Base-by-base conservation (phyloP, 768 basidiomycete species). In the Rickenella mellea region DNA sequence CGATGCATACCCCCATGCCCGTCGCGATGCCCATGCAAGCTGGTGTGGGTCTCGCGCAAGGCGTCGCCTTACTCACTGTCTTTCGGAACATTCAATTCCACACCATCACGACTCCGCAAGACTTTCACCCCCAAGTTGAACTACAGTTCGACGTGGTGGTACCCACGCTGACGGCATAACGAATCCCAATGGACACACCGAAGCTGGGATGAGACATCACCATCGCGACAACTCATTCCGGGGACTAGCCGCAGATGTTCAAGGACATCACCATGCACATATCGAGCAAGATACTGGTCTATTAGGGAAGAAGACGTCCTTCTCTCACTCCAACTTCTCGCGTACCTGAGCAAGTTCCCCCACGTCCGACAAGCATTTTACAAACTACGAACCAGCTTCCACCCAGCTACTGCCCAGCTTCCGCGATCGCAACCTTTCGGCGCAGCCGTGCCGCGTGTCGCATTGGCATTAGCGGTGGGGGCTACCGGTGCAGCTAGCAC, bases 281-380 rank as follows among this genome's bases (percentile, higher is more conserved):
- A 22, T 20, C 35, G 63, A 67, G 20, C 8, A 44, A 1, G 70
- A 71, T 19, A 53, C 62, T 0, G 83, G 84, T 0, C 86, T 83
- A 0, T 96, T 93, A 76, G 89, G 21, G 92, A 98, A 56, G 94
- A 99, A 53, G 93, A 96, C 48, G 89, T 98, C 0, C 67, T 98
- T 2, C 74, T 93, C 7, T 78, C 83, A 15, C 65, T 99, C 10
- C 94, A 99, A 59, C 78, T 98, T 2, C 73, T 99, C 1, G 96
- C 96, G 3, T 98, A 99, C 57, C 71, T 98, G 14, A 90, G 85
- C 65, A 98, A 99, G 61, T 98, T 98, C 57, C 92, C 96, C 1
- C 94, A 98, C 58, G 94, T 98, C 3, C 71, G 96, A 8, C 83
- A 92, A 53, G 89, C 92, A 5, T 98, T 99, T 57, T 96, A 98